A percentile compares a stretch with the other conserved stretches of the same genome.
Conservation (phyloP, 2,329 filamentous ascomycete genomes). For the Phoma sp. region DNA sequence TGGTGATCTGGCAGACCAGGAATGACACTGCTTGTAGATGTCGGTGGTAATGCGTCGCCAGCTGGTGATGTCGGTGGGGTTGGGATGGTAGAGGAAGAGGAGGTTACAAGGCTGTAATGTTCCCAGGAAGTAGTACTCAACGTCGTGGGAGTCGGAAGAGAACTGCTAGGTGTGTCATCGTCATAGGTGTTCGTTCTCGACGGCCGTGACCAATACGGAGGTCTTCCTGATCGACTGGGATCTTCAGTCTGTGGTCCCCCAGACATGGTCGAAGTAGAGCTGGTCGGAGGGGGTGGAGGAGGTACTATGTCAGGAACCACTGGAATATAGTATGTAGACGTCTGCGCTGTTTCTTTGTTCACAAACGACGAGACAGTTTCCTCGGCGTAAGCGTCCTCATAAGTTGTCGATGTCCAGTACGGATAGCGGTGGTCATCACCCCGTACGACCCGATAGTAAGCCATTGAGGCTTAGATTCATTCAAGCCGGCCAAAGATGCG, state of each 20-base stretch:
- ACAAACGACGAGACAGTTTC: background rate
- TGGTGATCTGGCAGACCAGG: background rate
- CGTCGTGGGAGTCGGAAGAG: background rate
- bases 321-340: background rate
- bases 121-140: background rate
- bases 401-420: constrained; percentile 3
- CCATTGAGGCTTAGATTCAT: constrained; percentile 24
- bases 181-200: background rate
- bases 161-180: background rate
- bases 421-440: constrained; percentile 3
- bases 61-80: constrained; percentile 2
- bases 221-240: background rate
- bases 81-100: background rate
- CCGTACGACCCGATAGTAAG: constrained; percentile 16
- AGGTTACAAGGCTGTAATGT: background rate
- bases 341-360: background rate
- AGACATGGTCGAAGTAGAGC: background rate
- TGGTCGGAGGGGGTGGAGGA: background rate
- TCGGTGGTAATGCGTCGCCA: background rate
- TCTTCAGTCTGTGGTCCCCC: background rate
- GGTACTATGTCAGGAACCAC: background rate
- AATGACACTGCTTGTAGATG: background rate
- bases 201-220: background rate
- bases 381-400: constrained; percentile 11
- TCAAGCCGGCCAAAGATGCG: constrained; percentile 14